Percentiles rank a stretch among this genome's conserved stretches.
Evolutionary conservation across 176 grass and related monocot genomes (phyloP).

Genomic region (Triticum urartu): DNA sequence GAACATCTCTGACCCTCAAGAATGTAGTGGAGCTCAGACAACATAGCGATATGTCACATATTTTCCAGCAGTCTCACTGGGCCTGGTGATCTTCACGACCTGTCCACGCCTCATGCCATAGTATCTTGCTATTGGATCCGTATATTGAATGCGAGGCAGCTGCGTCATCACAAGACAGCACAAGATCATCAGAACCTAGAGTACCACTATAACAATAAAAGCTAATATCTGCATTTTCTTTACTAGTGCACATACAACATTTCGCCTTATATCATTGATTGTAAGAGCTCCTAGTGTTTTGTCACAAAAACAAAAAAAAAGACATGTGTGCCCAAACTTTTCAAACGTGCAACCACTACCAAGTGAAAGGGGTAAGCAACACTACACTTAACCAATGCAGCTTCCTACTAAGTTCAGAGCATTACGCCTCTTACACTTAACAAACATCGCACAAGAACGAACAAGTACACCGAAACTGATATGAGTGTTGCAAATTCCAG

Average conservation of each 20-base stretch:
- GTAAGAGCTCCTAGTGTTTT: background rate
- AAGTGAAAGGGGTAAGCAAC: background rate
- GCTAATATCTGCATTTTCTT: background rate
- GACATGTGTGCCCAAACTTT: background rate
- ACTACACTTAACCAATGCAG: background rate
- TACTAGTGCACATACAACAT: background rate
- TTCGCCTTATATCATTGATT: background rate
- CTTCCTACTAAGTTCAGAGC: background rate
- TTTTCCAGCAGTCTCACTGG: slow-evolving; percentile 72
- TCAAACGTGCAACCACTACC: background rate
- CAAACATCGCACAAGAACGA: background rate
- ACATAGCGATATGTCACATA: slow-evolving; percentile 82
- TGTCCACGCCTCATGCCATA: slow-evolving; percentile 85
- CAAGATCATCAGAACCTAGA: slow-evolving; percentile 28
- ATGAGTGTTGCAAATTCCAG: background rate
- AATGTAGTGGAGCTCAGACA: slow-evolving; percentile 49
- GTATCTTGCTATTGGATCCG: slow-evolving; percentile 77
- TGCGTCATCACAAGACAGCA: slow-evolving; percentile 33
- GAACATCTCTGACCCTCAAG: background rate
- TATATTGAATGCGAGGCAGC: slow-evolving; percentile 76
- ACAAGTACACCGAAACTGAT: background rate
- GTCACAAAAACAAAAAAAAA: background rate
- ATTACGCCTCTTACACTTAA: background rate
- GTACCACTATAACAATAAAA: background rate
- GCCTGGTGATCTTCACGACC: slow-evolving; percentile 69